Evolutionary conservation across 1,139 yeast species (phyloP).

Genomic region (Saccharomyces hybrid): DNA sequence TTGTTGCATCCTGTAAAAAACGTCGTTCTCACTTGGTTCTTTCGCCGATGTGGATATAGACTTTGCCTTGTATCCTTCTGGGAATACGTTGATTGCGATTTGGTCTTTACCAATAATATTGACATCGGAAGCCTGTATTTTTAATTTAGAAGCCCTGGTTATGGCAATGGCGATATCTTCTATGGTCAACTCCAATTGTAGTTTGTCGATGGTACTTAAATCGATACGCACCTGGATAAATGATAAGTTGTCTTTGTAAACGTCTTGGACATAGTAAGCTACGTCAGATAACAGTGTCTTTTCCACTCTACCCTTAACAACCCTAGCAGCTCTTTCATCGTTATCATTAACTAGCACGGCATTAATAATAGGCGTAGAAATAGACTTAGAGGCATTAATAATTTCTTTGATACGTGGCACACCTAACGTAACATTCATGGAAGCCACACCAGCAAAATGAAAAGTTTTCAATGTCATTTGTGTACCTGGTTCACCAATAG

Average conservation of each 20-base stretch:
- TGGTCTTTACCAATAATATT: conserved; percentile 58
- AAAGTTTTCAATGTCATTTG: conserved; percentile 98
- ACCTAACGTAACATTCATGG: conserved; percentile 97
- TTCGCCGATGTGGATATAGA: conserved; percentile 36
- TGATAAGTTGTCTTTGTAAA: conserved; percentile 73
- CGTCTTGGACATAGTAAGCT: conserved; percentile 87
- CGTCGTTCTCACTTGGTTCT: conserved; percentile 48
- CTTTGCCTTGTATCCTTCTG: conserved; percentile 42
- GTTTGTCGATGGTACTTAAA: conserved; percentile 72
- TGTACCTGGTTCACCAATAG: conserved; percentile 99
- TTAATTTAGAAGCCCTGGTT: conserved; percentile 78
- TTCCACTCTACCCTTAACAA: conserved; percentile 95
- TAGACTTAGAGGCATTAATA: conserved; percentile 90
- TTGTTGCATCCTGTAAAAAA: conserved; percentile 85
- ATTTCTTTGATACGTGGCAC: conserved; percentile 99
- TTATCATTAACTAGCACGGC: conserved; percentile 88
- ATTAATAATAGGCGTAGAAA: conserved; percentile 94
- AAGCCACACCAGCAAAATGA: conserved; percentile 99
- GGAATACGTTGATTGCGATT: conserved; percentile 64
- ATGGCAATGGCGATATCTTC: conserved; percentile 85
- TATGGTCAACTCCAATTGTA: conserved; percentile 80
- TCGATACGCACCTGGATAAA: conserved; percentile 79
- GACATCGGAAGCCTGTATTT: conserved; percentile 69
- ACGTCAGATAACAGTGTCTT: conserved; percentile 84
- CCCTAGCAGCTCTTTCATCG: conserved; percentile 97